These are phyloP conservation scores for Ganoderma resinaceum DNA, from an alignment of 1,284 basidiomycete species.

Conservation along the genomic window DNA sequence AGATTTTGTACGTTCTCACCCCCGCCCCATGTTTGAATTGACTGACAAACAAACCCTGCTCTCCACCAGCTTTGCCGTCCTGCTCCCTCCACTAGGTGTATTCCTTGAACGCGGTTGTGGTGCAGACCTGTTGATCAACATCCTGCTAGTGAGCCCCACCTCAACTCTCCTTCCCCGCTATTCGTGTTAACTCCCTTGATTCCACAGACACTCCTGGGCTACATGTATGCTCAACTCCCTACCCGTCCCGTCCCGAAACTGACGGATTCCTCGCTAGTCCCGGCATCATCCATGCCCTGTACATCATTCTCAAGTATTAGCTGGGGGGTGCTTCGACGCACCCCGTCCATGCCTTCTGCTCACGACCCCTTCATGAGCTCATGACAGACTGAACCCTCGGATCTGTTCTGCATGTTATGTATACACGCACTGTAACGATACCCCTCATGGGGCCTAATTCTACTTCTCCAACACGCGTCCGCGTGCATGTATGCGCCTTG, in stretches of 20 bases:
- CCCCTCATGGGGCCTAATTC: slow-evolving; percentile 7
- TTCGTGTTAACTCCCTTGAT: slow-evolving; percentile 9
- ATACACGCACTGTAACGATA: slow-evolving; percentile 26
- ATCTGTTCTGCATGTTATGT: slow-evolving; percentile 23
- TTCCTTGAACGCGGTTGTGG: slow-evolving; percentile 81
- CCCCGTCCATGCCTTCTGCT: slow-evolving; percentile 16
- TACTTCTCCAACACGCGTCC: background rate
- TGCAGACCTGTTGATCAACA: slow-evolving; percentile 76
- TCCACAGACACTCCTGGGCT: slow-evolving; percentile 66
- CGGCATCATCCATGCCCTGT: slow-evolving; percentile 79
- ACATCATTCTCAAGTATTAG: slow-evolving; percentile 73
- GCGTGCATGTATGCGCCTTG: background rate
- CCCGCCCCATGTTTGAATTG: background rate
- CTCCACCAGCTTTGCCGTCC: slow-evolving; percentile 63
- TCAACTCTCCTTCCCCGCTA: background rate
- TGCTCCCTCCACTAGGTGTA: slow-evolving; percentile 81
- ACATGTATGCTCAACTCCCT: slow-evolving; percentile 54
- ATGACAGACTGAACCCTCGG: slow-evolving; percentile 18
- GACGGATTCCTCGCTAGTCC: slow-evolving; percentile 51
- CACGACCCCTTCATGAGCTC: slow-evolving; percentile 19
- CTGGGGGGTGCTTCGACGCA: background rate
- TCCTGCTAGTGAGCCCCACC: slow-evolving; percentile 52
- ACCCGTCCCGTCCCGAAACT: slow-evolving; percentile 31
- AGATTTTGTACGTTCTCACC: slow-evolving; percentile 12
- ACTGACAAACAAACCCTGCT: background rate